These are phyloP conservation scores for Phytophthora capsici DNA, from an alignment of 352 stramenopile species.

Conservation along the genomic window DNA sequence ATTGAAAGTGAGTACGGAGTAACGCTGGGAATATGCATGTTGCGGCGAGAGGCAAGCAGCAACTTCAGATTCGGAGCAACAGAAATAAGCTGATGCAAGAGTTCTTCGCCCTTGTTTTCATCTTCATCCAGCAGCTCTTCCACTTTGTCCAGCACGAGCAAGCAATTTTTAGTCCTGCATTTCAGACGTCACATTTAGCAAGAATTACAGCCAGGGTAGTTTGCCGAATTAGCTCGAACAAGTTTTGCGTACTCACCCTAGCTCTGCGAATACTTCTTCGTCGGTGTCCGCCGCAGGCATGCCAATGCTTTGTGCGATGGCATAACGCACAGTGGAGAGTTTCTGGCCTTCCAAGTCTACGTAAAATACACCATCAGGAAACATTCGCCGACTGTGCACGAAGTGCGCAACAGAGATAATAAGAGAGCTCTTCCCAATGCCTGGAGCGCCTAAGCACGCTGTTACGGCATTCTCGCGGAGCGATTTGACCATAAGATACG, in stretches of 20 bases:
- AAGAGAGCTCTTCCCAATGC: constrained; percentile 85
- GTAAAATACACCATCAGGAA: constrained; percentile 84
- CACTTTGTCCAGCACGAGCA: constrained; percentile 84
- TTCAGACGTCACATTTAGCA: constrained; percentile 4
- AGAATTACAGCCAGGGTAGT: constrained; percentile 1
- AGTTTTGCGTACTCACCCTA: constrained; percentile 40
- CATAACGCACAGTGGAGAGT: constrained; percentile 78
- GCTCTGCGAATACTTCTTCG: constrained; percentile 80
- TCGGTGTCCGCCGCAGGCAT: constrained; percentile 77
- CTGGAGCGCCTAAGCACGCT: constrained; percentile 71
- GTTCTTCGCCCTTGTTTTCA: constrained; percentile 71
- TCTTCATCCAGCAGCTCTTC: constrained; percentile 83
- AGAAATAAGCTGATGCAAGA: constrained; percentile 74
- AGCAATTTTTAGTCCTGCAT: constrained; percentile 61
- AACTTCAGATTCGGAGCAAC: constrained; percentile 73
- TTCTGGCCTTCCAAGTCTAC: constrained; percentile 86
- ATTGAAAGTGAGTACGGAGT: constrained; percentile 83
- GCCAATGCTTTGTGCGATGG: constrained; percentile 80
- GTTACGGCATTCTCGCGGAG: constrained; percentile 79
- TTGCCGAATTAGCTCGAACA: neutral
- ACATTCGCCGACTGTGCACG: constrained; percentile 78
- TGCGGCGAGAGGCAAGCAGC: constrained; percentile 72
- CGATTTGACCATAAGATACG: constrained; percentile 80
- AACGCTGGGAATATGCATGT: constrained; percentile 79
- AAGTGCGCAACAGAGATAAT: constrained; percentile 85